Percentiles rank a stretch among this genome's conserved stretches.
phyloP scores from a whole-genome alignment of 305 asterid genomes.

The Coffea humblotiana region DNA sequence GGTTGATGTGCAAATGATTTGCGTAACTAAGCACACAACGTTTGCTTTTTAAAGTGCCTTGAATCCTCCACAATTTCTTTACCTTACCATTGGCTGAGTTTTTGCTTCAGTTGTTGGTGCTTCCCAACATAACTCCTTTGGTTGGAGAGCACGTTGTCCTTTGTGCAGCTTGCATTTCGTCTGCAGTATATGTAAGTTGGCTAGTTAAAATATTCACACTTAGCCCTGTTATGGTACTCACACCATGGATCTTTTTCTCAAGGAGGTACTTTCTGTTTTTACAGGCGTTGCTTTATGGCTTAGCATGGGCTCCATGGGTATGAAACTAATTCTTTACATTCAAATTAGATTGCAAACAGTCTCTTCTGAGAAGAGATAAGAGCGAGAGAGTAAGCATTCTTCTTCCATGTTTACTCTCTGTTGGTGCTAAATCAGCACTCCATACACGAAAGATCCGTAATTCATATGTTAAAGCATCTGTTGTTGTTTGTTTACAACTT shows the following conservation, averaged over 20 bases:
- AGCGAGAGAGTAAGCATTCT: no score
- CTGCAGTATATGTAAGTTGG: constrained; percentile 72
- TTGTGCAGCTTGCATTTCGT: constrained; percentile 66
- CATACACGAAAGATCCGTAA: no score
- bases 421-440: no score
- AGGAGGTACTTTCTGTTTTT: background rate
- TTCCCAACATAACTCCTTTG: constrained; percentile 72
- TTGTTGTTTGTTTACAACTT: background rate
- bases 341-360: no score
- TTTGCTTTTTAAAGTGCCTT: background rate
- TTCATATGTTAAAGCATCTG: background rate
- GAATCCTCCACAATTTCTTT: constrained; percentile 4
- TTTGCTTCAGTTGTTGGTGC: constrained; percentile 57
- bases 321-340: no score
- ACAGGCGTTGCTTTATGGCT: no score
- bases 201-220: background rate
- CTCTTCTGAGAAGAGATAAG: no score
- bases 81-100: constrained; percentile 7
- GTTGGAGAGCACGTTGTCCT: constrained; percentile 84
- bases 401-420: no score
- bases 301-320: no score
- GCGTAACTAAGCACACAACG: no score
- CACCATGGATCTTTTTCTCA: constrained; percentile 22
- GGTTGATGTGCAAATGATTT: no score
- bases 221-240: background rate